phyloP scores from a whole-genome alignment of 192 early-diverging fungal species.

The Coemansia sp. region DNA sequence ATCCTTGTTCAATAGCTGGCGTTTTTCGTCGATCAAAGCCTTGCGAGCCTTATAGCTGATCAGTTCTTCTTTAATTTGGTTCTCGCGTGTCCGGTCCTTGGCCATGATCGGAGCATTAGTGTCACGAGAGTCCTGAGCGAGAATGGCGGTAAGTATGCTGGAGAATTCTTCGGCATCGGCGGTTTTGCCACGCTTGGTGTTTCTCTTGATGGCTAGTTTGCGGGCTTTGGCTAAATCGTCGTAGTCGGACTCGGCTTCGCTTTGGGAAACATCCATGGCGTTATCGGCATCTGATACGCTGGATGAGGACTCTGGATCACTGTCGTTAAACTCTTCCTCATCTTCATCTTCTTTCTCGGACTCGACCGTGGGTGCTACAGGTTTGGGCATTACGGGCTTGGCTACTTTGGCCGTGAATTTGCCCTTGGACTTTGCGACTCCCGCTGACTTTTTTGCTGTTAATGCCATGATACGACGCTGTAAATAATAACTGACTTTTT shows the following conservation, averaged over 20 bases:
- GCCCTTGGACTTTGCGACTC: constrained; percentile 14
- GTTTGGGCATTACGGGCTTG: background rate
- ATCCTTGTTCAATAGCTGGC: constrained; percentile 63
- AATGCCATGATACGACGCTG: background rate
- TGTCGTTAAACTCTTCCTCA: constrained; percentile 11
- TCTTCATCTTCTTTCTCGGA: constrained; percentile 14
- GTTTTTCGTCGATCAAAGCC: constrained; percentile 71
- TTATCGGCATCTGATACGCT: constrained; percentile 12
- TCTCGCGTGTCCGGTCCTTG: constrained; percentile 76
- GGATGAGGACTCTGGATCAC: background rate
- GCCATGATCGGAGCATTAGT: constrained; percentile 75
- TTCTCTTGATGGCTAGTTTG: constrained; percentile 26
- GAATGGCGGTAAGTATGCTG: constrained; percentile 38
- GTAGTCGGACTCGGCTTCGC: constrained; percentile 42
- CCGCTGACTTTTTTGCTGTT: background rate
- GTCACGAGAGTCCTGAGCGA: constrained; percentile 23
- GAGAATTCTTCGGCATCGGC: constrained; percentile 46
- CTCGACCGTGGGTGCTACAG: background rate
- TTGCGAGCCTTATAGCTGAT: constrained; percentile 83
- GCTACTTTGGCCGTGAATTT: constrained; percentile 12
- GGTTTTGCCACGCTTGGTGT: constrained; percentile 27
- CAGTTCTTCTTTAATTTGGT: constrained; percentile 80
- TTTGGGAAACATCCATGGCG: constrained; percentile 17
- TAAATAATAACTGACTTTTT: background rate
- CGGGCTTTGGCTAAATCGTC: constrained; percentile 30